phyloP scores from a whole-genome alignment of 2,329 filamentous ascomycete species.

The Paecilomyces sp. region DNA sequence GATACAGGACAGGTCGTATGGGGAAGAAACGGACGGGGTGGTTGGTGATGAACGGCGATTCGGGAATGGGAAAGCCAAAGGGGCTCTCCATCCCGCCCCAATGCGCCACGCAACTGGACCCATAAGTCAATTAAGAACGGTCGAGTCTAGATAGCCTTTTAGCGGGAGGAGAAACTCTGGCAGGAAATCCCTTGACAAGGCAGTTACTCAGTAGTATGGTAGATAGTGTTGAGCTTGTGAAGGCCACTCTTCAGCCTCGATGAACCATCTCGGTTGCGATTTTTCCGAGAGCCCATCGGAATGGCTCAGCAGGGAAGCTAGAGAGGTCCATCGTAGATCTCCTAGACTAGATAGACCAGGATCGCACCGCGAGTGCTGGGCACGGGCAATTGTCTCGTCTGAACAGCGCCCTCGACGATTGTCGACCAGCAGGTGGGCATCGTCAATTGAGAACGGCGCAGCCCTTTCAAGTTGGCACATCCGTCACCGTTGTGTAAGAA shows the following conservation, averaged over 20 bases:
- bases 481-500: background rate
- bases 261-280: background rate
- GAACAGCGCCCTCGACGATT: too few relatives aligned
- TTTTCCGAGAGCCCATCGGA: background rate
- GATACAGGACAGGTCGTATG: background rate
- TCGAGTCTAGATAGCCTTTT: background rate
- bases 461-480: background rate
- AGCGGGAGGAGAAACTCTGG: background rate
- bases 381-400: background rate
- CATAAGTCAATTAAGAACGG: background rate
- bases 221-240: too few relatives aligned
- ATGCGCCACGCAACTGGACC: background rate
- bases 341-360: too few relatives aligned
- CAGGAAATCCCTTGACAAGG: background rate
- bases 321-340: background rate
- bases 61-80: background rate
- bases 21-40: background rate
- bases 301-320: background rate
- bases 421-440: background rate
- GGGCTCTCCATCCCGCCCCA: background rate
- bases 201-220: background rate
- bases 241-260: background rate
- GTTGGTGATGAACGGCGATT: background rate
- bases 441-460: background rate
- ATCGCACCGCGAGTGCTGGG: background rate